Evolutionary conservation across 1,139 yeast genomes (phyloP), one percentile per base, ranked within the genome.

Genomic region (Sugiyamaella sp.): DNA sequence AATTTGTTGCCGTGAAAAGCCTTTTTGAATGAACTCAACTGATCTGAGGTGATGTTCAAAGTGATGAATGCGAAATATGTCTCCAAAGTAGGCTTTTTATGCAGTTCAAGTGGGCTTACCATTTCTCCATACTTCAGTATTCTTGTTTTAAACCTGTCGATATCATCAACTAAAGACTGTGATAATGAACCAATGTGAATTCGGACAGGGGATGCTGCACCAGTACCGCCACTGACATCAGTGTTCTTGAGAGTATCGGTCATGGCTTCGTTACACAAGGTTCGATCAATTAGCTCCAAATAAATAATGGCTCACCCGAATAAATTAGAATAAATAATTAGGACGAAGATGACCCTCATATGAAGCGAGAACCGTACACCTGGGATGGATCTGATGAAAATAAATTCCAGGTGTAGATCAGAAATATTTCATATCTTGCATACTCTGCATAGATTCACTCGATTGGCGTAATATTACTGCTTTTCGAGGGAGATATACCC

Each of bases 131-230:
- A 83, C 61, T 77, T 80, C 25, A 70, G 66, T 22, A 85, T 63
- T 54, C 89, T 75, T 4, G 71, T 46, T 37, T 71, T 72, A 40
- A 88, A 70, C 42, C 76, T 79, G 0, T 64, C 65, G 0, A 74
- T 69, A 27, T 74, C 73, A 2, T 74, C 74, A 1, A 80, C 78
- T 14, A 87, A 73, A 19, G 74, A 71, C 1, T 76, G 70, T 1
- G 93, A 82, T 40, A 88, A 78, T 54, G 83, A 79, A 12, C 95
- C 93, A 12, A 88, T 80, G 64, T 84, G 86, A n/a, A 87, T 66
- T 46, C 91, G 67, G 62, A 68, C 65, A 2, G 33, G 50, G 20
- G 19, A 21, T 9, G 46, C 3, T 19, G 39, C 24, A 32, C 32
- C 21, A 10, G 5, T 32, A 4, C 4, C 5, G 29, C 8, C 33